These are phyloP conservation scores for Candida manassasensis DNA, from an alignment of 805 yeast genomes.

Conservation along the genomic window DNA sequence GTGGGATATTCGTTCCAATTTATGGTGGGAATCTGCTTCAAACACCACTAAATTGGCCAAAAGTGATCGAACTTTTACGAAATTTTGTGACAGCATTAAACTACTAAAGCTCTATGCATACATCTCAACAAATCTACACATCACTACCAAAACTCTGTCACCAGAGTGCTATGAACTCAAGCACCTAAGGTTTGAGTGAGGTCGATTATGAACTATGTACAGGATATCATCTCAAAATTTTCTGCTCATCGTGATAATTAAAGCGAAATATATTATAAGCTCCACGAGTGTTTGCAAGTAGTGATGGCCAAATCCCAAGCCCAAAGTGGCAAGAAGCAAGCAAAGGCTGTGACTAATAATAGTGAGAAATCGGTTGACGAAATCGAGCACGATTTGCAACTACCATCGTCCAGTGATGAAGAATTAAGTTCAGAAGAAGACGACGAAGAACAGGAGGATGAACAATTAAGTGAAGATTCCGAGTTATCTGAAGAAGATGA, in stretches of 20 bases:
- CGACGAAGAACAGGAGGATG: constrained; percentile 13
- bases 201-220: not conserved
- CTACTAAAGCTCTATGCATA: too few relatives aligned
- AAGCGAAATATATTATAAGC: not conserved
- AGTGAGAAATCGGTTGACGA: constrained; percentile 18
- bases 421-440: constrained; percentile 13
- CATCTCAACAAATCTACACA: too few relatives aligned
- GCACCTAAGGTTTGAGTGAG: too few relatives aligned
- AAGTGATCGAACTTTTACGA: too few relatives aligned
- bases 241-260: not conserved
- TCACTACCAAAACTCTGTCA: too few relatives aligned
- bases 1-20: too few relatives aligned
- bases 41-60: too few relatives aligned
- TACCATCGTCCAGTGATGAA: constrained; percentile 12
- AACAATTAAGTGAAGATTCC: constrained; percentile 10
- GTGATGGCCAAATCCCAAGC: constrained; percentile 2
- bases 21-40: too few relatives aligned
- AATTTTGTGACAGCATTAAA: too few relatives aligned
- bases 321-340: constrained; percentile 1
- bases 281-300: not conserved
- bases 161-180: too few relatives aligned
- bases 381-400: constrained; percentile 18
- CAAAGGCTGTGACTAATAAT: not conserved
- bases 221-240: constrained; percentile 1
- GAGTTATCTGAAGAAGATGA: constrained; percentile 23